Evolutionary conservation across 192 early-diverging fungal genomes (phyloP), one percentile per base, ranked within the genome.

Genomic region (Coemansia sp.): DNA sequence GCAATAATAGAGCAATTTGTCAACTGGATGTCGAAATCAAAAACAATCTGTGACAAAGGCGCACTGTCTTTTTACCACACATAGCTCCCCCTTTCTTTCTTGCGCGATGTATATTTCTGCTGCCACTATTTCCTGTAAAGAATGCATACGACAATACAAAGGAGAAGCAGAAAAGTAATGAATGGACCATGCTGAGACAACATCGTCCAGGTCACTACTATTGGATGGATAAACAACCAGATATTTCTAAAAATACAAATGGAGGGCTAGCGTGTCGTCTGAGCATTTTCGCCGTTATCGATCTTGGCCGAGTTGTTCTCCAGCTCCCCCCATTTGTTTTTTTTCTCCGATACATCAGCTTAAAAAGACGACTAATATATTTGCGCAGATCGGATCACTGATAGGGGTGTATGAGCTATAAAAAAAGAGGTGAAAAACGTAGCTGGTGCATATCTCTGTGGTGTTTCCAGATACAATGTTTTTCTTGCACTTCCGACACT

Each of bases 111-210:
- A 59, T 59, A 59, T 54, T 54, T 19, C 57, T 25, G 57, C 14
- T 38, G 40, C 57, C 16, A 59, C 57, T 59, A 59, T 38, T 39
- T 32, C 39, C 13, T 59, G 8, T 5, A 14, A 32, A 56, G 55
- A 38, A 56, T 56, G 57, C n/a, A 14, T 59, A 17, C 2, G 40
- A n/a, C 57, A 59, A 59, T 59, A 41, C 57, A 59, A 41, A 59
- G 32, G 32, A 32, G 37, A 41, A 41, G 2, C 13, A 59, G 8
- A 2, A 17, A 59, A 59, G 32, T 32, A 32, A 2, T 32, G 38
- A 59, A 59, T 40, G 57, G 40, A 16, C 57, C 57, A 59, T 59
- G 57, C 57, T 59, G 57, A 17, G 5, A 41, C 57, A 14, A 19
- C 38, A 59, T 59, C 57, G 12, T 14, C 2, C 46, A 32, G 32